Percentiles rank a stretch among this genome's conserved stretches.
phyloP scores from a whole-genome alignment of 2,329 filamentous ascomycete species.

The Clonostachys byssicola region DNA sequence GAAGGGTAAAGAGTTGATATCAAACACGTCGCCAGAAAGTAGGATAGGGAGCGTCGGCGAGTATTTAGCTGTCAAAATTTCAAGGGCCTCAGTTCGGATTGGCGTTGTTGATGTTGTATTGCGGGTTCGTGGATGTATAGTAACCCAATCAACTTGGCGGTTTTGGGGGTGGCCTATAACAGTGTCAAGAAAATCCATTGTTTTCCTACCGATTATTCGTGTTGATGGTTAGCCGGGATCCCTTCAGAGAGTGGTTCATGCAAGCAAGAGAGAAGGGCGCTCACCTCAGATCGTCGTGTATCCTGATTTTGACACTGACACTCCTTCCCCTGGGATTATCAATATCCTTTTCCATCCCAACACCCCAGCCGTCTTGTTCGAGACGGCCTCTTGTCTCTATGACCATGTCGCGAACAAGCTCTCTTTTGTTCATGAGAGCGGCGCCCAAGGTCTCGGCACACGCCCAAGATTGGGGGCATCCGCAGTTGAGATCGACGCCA shows the following conservation, averaged over 20 bases:
- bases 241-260: neutral
- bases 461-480: constrained; percentile 70
- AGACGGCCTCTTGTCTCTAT: constrained; percentile 49
- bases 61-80: constrained; percentile 47
- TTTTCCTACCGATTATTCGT: constrained; percentile 27
- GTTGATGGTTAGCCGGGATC: neutral
- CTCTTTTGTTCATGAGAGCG: constrained; percentile 62
- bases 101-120: constrained; percentile 56
- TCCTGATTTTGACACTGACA: constrained; percentile 67
- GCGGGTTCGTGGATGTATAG: constrained; percentile 63
- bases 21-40: constrained; percentile 67
- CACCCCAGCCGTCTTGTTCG: constrained; percentile 46
- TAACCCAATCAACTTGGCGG: constrained; percentile 61
- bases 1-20: constrained; percentile 45
- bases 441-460: constrained; percentile 65
- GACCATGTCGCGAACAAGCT: constrained; percentile 64
- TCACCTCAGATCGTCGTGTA: constrained; percentile 59
- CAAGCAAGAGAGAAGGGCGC: neutral
- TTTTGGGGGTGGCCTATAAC: constrained; percentile 50
- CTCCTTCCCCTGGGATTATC: constrained; percentile 43
- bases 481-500: constrained; percentile 69
- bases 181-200: constrained; percentile 58
- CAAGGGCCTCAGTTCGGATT: constrained; percentile 58
- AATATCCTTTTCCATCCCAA: constrained; percentile 35
- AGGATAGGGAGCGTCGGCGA: constrained; percentile 55